A percentile compares a stretch with the other conserved stretches of the same genome.
Evolutionary conservation across 768 basidiomycete species (phyloP).

Genomic region (Glaciozyma antarctica): DNA sequence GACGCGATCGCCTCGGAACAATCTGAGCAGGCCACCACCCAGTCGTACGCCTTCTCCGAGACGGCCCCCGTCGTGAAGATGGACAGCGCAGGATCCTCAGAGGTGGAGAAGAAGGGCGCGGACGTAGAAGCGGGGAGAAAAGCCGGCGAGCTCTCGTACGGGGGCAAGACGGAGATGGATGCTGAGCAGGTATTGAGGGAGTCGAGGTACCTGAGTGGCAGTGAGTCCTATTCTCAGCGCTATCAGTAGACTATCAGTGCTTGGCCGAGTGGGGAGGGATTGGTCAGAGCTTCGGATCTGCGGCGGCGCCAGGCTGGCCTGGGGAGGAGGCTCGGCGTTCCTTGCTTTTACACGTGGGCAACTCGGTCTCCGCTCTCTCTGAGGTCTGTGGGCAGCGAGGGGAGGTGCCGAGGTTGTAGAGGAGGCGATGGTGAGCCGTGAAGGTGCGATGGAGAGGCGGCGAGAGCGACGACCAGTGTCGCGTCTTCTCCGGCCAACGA

Average conservation of each 20-base stretch:
- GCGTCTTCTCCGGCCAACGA: neutral
- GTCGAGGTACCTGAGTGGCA: conserved; percentile 11
- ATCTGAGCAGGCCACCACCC: neutral
- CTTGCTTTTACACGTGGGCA: conserved; percentile 6
- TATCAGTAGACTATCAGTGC: neutral
- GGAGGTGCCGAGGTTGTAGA: neutral
- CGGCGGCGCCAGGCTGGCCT: neutral
- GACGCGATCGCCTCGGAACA: no score
- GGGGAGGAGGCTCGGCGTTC: conserved; percentile 10
- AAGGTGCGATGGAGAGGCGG: no score
- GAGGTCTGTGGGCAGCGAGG: neutral
- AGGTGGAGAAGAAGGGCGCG: neutral
- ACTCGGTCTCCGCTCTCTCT: neutral
- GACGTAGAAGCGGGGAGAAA: neutral
- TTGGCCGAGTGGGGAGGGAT: neutral
- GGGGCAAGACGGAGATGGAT: neutral
- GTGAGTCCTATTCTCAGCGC: neutral
- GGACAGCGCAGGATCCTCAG: neutral
- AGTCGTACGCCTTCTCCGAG: neutral
- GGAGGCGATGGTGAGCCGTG: neutral
- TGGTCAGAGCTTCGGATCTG: no score
- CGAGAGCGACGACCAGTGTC: no score
- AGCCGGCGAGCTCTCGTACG: neutral
- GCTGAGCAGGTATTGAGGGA: neutral
- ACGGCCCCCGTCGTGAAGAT: conserved; percentile 2